Evolutionary conservation across 2,329 filamentous ascomycete genomes (phyloP).

Genomic region (Ophiostoma sp.): DNA sequence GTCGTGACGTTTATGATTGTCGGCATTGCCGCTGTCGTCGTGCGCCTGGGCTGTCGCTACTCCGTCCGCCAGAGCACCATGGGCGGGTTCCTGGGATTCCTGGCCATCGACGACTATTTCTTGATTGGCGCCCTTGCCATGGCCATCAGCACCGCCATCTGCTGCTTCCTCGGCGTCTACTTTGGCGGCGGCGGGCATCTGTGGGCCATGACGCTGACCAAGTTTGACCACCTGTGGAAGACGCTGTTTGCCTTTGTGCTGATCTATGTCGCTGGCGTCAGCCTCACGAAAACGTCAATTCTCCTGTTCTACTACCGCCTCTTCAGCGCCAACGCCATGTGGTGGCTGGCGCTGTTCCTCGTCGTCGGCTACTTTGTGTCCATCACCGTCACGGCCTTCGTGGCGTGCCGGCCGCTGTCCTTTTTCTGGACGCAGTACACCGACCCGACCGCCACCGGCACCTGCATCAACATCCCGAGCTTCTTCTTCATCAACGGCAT

Average conservation of each 20-base stretch:
- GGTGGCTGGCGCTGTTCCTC: not conserved
- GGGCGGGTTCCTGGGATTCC: not conserved
- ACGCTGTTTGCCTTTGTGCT: not conserved
- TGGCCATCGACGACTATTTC: not conserved
- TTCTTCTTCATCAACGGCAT: not conserved
- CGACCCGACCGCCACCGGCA: not conserved
- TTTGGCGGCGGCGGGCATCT: not conserved
- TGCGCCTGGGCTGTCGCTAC: constrained; percentile 1
- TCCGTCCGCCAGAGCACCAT: constrained; percentile 1
- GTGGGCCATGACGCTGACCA: not conserved
- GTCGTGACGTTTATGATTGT: not conserved
- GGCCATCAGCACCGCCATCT: not conserved
- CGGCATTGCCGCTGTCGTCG: not conserved
- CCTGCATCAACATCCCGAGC: constrained; percentile 2
- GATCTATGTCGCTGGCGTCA: not conserved
- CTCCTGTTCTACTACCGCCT: constrained; percentile 5
- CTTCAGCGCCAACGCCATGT: not conserved
- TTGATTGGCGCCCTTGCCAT: not conserved
- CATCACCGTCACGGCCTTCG: not conserved
- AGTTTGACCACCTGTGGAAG: not conserved
- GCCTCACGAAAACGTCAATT: not conserved
- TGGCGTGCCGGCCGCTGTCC: not conserved
- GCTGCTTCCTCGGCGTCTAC: constrained; percentile 5
- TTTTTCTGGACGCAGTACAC: constrained; percentile 8
- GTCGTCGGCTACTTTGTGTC: constrained; percentile 7